A percentile compares a stretch with the other conserved stretches of the same genome.
Evolutionary conservation across 177 flowering plant species (phyloP).

Genomic region (Vitis hybrid): DNA sequence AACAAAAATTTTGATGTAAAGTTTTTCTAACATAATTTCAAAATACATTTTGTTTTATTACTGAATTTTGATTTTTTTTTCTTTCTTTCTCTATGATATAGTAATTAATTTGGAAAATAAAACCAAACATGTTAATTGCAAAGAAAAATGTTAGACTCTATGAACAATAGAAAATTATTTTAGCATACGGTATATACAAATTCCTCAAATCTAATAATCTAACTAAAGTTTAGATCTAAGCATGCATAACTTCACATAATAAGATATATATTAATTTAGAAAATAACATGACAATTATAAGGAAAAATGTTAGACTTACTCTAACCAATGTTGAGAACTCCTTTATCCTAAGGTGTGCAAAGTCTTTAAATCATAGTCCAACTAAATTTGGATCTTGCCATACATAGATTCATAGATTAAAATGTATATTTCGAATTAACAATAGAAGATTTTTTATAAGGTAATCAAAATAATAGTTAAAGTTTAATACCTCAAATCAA

Average conservation of each 20-base stretch:
- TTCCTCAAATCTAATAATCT: slow-evolving; percentile 80
- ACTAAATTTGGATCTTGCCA: too few relatives aligned
- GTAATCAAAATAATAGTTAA: neutral
- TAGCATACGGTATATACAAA: slow-evolving; percentile 81
- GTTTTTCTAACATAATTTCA: too few relatives aligned
- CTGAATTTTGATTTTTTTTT: slow-evolving; percentile 11
- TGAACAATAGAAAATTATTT: slow-evolving; percentile 55
- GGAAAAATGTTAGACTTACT: too few relatives aligned
- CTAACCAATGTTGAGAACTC: too few relatives aligned
- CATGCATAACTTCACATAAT: slow-evolving; percentile 2
- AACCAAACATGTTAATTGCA: slow-evolving; percentile 89
- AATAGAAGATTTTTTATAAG: neutral
- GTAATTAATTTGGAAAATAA: slow-evolving; percentile 41
- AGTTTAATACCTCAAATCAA: slow-evolving; percentile 43
- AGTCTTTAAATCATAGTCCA: too few relatives aligned
- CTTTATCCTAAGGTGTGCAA: too few relatives aligned
- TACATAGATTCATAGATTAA: too few relatives aligned
- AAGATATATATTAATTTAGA: too few relatives aligned
- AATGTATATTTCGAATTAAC: neutral
- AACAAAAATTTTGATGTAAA: too few relatives aligned
- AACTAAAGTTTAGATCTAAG: slow-evolving; percentile 78
- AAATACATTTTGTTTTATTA: too few relatives aligned
- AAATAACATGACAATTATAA: too few relatives aligned
- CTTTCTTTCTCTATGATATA: too few relatives aligned
- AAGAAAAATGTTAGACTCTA: slow-evolving; percentile 78